Base-by-base conservation (phyloP, 2,329 filamentous ascomycete genomes). In the Elsinoe arachidis region DNA sequence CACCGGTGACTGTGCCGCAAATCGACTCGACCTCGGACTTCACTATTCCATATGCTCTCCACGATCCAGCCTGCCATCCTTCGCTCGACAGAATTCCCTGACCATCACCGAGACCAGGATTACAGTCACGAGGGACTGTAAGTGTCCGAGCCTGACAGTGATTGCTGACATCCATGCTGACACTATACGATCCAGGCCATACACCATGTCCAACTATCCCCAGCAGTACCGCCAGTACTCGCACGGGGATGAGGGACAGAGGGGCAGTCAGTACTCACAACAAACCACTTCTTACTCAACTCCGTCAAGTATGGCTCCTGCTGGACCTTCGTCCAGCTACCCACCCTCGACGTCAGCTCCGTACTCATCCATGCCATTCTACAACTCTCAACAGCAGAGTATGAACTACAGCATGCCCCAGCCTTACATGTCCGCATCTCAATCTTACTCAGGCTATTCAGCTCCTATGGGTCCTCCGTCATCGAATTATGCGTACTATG, bases 151-250 rank as follows among this genome's bases (percentile, higher is more conserved):
- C 41, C 21, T 46, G 19, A 15, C 5, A 21, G n/a, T 10, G 7
- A 21, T 19, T 46, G 19, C 15, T 23, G 15, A 19, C 41, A 39
- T 39, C 19, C 33, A 26, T 53, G 33, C 49, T 53, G 34, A 53
- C 49, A 38, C 15, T 19, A 21, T 26, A 23, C 26, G 41, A 37
- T n/a, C 33, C 26, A 53, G 49, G 34, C 19, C 49, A 15, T 53
- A 38, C 49, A 34, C 21, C 33, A 53, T 53, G 49, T 53, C 49
- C 33, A 53, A 53, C 34, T 39, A 38, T 34, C 49, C 49, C 15
- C 49, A 51, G 26, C 46, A 53, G 49, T 53, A 53, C 34, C 49
- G 49, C 23, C 49, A 53, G 35, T 53, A 53, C 49, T 53, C 49
- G 33, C 49, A 53, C n/a, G 49, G 49, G 19, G 49, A 53, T 26